A percentile compares a stretch with the other conserved stretches of the same genome.
Evolutionary conservation across 1,284 basidiomycete species (phyloP).

Genomic region (Sporisorium sorghi): DNA sequence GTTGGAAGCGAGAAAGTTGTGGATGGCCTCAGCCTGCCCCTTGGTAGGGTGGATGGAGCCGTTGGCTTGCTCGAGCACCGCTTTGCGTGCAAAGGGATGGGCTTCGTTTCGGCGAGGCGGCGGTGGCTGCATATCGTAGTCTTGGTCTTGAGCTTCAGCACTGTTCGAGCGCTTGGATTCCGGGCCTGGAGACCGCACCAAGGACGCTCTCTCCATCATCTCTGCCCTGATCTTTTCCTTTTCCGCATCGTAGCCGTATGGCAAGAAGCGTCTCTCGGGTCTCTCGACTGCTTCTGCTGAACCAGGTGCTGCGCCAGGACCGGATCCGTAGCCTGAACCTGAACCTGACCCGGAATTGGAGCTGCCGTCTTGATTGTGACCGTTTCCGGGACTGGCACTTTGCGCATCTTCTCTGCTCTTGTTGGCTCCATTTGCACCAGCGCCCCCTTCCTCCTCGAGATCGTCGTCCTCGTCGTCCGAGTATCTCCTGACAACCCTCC

Average conservation of each 20-base stretch:
- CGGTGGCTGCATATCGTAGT: constrained; percentile 39
- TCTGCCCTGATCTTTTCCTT: constrained; percentile 41
- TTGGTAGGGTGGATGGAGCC: constrained; percentile 34
- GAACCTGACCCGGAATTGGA: constrained; percentile 34
- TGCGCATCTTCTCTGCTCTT: constrained; percentile 30
- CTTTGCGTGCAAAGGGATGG: constrained; percentile 31
- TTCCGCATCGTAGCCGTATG: constrained; percentile 48
- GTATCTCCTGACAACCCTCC: constrained; percentile 54
- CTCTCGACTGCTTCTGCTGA: constrained; percentile 23
- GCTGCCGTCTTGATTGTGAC: constrained; percentile 31
- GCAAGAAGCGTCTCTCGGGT: constrained; percentile 30
- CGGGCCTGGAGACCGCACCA: constrained; percentile 46
- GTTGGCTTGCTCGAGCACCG: constrained; percentile 19
- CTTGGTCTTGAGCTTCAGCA: constrained; percentile 13
- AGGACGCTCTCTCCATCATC: constrained; percentile 49
- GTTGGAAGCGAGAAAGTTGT: constrained; percentile 45
- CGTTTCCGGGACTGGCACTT: constrained; percentile 26
- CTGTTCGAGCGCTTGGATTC: constrained; percentile 4
- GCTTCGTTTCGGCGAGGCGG: constrained; percentile 43
- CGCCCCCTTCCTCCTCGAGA: constrained; percentile 30
- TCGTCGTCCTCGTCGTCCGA: constrained; percentile 64
- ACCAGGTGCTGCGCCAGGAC: constrained; percentile 20
- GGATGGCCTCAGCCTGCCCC: constrained; percentile 41
- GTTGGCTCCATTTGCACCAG: constrained; percentile 10
- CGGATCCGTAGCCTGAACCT: constrained; percentile 29